Evolutionary conservation across 2,329 filamentous ascomycete genomes (phyloP).

Genomic region (Aureobasidium namibiae): DNA sequence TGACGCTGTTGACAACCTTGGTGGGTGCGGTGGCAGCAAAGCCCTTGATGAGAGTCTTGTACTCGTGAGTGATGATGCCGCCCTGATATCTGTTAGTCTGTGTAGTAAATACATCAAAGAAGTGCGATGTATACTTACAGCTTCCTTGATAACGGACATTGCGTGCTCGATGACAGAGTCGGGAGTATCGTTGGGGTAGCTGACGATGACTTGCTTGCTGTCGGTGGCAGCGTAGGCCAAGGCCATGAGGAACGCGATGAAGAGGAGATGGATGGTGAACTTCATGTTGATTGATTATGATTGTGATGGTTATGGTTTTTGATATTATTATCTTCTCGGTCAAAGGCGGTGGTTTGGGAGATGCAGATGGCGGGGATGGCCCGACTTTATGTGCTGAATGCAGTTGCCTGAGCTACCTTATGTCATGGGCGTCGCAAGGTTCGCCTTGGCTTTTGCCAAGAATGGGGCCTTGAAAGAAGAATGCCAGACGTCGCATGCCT

Average conservation of each 20-base stretch:
- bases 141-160: slow-evolving; percentile 60
- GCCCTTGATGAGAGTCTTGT: slow-evolving; percentile 24
- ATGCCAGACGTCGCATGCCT: neutral
- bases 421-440: too few relatives aligned
- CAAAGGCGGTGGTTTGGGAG: neutral
- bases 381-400: slow-evolving; percentile 3
- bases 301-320: neutral
- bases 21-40: slow-evolving; percentile 53
- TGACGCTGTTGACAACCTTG: slow-evolving; percentile 59
- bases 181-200: slow-evolving; percentile 63
- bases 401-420: neutral
- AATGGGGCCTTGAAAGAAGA: too few relatives aligned
- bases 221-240: slow-evolving; percentile 52
- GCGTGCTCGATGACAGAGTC: slow-evolving; percentile 60
- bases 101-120: neutral
- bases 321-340: neutral
- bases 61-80: slow-evolving; percentile 64
- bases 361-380: neutral
- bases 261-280: slow-evolving; percentile 20
- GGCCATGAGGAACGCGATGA: slow-evolving; percentile 41
- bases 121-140: slow-evolving; percentile 36
- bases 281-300: slow-evolving; percentile 23
- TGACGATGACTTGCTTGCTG: slow-evolving; percentile 69
- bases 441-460: neutral
- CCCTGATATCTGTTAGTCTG: slow-evolving; percentile 35